phyloP scores from a whole-genome alignment of 2,329 filamentous ascomycete species.

The Trichoderma brevicompactum region DNA sequence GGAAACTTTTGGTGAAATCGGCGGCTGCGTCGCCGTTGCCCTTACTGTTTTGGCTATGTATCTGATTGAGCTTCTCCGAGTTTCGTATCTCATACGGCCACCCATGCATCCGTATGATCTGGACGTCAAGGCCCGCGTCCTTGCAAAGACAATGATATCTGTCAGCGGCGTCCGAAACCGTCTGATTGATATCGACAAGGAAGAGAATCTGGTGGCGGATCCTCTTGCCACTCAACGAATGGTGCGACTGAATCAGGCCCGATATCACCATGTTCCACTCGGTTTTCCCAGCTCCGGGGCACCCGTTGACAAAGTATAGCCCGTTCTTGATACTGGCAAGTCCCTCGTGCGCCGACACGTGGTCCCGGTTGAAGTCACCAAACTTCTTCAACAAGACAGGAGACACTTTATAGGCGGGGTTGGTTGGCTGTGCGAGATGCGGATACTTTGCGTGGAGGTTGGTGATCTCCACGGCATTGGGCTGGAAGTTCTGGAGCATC shows the following conservation, averaged over 20 bases:
- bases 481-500: slow-evolving; percentile 42
- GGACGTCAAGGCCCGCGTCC: slow-evolving; percentile 41
- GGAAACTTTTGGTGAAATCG: slow-evolving; percentile 46
- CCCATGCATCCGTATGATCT: slow-evolving; percentile 47
- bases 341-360: slow-evolving; percentile 43
- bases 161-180: slow-evolving; percentile 51
- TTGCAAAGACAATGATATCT: slow-evolving; percentile 47
- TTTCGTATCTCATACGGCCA: slow-evolving; percentile 46
- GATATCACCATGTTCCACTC: slow-evolving; percentile 52
- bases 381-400: slow-evolving; percentile 38
- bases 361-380: slow-evolving; percentile 45
- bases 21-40: slow-evolving; percentile 22
- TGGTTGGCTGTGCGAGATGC: slow-evolving; percentile 40
- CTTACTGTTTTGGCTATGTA: neutral
- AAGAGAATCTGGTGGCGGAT: slow-evolving; percentile 47
- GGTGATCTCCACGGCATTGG: slow-evolving; percentile 30
- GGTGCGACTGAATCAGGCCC: slow-evolving; percentile 44
- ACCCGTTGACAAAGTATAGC: slow-evolving; percentile 51
- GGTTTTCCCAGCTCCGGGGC: slow-evolving; percentile 54
- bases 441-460: slow-evolving; percentile 41
- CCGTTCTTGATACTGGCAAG: slow-evolving; percentile 48
- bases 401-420: slow-evolving; percentile 34
- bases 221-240: slow-evolving; percentile 33
- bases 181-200: slow-evolving; percentile 53
- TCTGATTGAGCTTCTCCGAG: slow-evolving; percentile 39